Percentiles rank a stretch among this genome's conserved stretches.
Conservation (phyloP, 2,329 filamentous ascomycete genomes). For the Phaeosphaeria sp. region DNA sequence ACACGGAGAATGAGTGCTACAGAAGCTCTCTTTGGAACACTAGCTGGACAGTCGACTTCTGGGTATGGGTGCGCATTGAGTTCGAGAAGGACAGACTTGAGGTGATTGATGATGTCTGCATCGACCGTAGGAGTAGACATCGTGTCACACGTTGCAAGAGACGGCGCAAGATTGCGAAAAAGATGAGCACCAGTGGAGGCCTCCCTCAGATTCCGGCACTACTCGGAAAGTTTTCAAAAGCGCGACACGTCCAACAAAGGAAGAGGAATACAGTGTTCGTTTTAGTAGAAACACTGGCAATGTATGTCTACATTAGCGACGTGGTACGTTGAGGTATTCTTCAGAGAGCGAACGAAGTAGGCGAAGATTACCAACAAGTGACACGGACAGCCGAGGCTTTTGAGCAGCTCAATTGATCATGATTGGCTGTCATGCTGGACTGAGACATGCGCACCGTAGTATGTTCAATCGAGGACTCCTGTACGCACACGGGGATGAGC, state of each 20-base stretch:
- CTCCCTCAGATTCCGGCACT: neutral
- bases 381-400: conserved; percentile 1
- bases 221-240: neutral
- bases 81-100: conserved; percentile 51
- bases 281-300: neutral
- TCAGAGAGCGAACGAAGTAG: neutral
- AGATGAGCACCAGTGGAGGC: neutral
- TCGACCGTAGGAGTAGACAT: conserved; percentile 27
- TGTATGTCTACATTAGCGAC: neutral
- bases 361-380: neutral
- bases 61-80: conserved; percentile 57
- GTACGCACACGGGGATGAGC: neutral
- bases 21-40: conserved; percentile 66
- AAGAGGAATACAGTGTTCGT: neutral
- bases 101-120: conserved; percentile 46
- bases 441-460: neutral
- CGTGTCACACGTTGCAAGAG: conserved; percentile 1
- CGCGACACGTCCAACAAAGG: neutral
- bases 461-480: neutral
- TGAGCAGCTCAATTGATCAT: neutral
- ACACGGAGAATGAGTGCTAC: conserved; percentile 70
- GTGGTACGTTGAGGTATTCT: neutral
- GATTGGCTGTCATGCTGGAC: neutral
- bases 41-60: conserved; percentile 56
- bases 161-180: neutral